Conservation (phyloP, 306 rosid species). For the Trifolium repens region DNA sequence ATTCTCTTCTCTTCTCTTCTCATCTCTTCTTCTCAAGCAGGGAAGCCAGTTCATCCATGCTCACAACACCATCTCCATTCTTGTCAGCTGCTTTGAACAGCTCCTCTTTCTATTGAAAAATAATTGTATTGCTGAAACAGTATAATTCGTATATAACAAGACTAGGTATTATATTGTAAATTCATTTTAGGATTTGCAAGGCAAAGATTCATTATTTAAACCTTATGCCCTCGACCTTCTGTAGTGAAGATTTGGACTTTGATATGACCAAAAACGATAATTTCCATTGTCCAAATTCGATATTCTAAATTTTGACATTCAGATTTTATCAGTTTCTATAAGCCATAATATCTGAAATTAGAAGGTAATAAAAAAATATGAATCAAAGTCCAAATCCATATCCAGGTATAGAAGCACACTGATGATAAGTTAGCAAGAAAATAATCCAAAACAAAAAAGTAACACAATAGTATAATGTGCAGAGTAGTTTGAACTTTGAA, state of each 20-base stretch:
- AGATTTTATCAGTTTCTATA: conserved; percentile 21
- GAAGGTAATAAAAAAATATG: conserved; percentile 9
- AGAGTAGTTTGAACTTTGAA: no score
- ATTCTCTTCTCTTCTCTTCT: no score
- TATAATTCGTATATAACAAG: conserved; percentile 14
- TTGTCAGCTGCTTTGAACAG: conserved; percentile 89
- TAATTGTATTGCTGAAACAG: conserved; percentile 43
- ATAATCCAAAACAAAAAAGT: no score
- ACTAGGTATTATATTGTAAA: conserved; percentile 30
- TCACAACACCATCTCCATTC: conserved; percentile 84
- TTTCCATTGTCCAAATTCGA: no score
- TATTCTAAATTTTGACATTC: conserved; percentile 35
- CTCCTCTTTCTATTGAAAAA: conserved; percentile 78
- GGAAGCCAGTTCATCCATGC: conserved; percentile 91
- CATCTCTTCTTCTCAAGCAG: no score
- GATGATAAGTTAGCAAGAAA: conserved; percentile 21
- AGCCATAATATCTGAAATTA: conserved; percentile 25
- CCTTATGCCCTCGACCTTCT: conserved; percentile 9
- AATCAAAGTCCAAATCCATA: conserved; percentile 40
- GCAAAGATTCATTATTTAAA: conserved; percentile 29
- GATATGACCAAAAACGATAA: conserved; percentile 23
- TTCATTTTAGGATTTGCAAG: conserved; percentile 31
- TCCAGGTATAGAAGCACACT: conserved; percentile 34
- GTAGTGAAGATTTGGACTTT: conserved; percentile 36
- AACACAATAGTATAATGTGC: no score